Evolutionary conservation across 257 asterid species (phyloP).

Genomic region (Cinchona pubescens): DNA sequence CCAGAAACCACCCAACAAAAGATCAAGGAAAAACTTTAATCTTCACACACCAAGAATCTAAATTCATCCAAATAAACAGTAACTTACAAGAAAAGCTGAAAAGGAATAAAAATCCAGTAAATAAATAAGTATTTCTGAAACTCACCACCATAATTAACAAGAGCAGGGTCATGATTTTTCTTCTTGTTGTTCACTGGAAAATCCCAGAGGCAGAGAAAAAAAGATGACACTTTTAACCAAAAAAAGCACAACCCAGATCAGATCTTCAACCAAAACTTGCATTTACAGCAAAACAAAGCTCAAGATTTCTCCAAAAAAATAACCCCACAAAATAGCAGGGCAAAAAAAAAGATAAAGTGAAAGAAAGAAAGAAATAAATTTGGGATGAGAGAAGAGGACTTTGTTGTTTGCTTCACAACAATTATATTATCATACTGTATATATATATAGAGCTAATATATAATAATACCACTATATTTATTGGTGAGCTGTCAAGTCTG

Average conservation of each 20-base stretch:
- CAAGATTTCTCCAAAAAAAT: slow-evolving; percentile 23
- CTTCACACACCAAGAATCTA: slow-evolving; percentile 5
- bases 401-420: slow-evolving; percentile 25
- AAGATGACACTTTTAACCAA: slow-evolving; percentile 39
- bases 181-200: slow-evolving; percentile 46
- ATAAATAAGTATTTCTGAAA: slow-evolving; percentile 13
- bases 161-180: slow-evolving; percentile 77
- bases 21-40: background rate
- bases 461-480: slow-evolving; percentile 14
- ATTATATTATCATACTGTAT: background rate
- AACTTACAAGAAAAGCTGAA: background rate
- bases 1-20: background rate
- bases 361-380: slow-evolving; percentile 6
- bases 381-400: background rate
- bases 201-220: slow-evolving; percentile 46
- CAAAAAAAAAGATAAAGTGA: slow-evolving; percentile 36
- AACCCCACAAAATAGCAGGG: slow-evolving; percentile 60
- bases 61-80: background rate
- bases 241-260: slow-evolving; percentile 54
- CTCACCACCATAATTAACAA: slow-evolving; percentile 90
- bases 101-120: slow-evolving; percentile 2
- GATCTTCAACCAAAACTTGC: slow-evolving; percentile 53
- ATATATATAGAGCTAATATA: background rate
- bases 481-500: slow-evolving; percentile 47
- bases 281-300: slow-evolving; percentile 38